phyloP scores from a whole-genome alignment of 2,329 filamentous ascomycete genomes.

The Thyridium curvatum region DNA sequence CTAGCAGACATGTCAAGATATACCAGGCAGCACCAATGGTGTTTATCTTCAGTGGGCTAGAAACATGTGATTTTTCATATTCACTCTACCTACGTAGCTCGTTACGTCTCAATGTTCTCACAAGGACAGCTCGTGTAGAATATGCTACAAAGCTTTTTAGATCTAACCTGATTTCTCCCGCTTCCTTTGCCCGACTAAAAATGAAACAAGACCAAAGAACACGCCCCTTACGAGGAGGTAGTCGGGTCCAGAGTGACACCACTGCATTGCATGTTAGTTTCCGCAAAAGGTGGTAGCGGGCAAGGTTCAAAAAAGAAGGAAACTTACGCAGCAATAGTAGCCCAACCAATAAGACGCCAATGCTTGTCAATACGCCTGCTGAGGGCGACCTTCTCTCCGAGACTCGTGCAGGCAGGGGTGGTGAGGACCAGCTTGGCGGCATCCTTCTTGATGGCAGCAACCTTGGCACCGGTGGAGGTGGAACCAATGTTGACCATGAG shows the following conservation, averaged over 20 bases:
- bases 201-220: no score
- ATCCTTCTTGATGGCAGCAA: slow-evolving; percentile 94
- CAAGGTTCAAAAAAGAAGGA: background rate
- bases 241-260: slow-evolving; percentile 13
- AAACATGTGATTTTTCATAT: background rate
- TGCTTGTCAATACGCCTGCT: slow-evolving; percentile 98
- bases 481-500: slow-evolving; percentile 99
- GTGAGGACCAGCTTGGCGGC: slow-evolving; percentile 92
- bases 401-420: slow-evolving; percentile 90
- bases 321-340: slow-evolving; percentile 66
- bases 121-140: no score
- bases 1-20: no score
- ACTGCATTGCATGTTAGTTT: slow-evolving; percentile 6
- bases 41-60: no score
- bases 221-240: slow-evolving; percentile 2
- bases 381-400: slow-evolving; percentile 96
- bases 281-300: background rate
- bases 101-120: no score
- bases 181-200: no score
- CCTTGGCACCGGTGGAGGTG: slow-evolving; percentile 95
- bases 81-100: no score
- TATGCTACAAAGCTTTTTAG: no score
- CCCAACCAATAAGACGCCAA: slow-evolving; percentile 93
- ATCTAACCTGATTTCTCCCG: no score
- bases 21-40: no score